Base-by-base conservation (phyloP, 2,329 filamentous ascomycete species). In the Sclerotinia minor region DNA sequence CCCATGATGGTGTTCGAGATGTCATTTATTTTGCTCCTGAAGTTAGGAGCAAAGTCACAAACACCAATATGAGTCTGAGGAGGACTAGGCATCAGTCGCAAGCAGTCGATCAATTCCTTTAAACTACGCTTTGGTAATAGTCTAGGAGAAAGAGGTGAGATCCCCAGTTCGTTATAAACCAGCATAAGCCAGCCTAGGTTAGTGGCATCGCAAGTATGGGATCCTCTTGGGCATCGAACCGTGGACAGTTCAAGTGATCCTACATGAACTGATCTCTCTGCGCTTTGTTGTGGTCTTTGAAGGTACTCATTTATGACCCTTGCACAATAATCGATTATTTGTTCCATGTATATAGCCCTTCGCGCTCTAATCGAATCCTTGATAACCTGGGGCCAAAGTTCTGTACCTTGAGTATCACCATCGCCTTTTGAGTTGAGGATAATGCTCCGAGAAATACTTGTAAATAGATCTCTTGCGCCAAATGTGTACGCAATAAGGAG, bases 131-230 rank as follows among this genome's bases (percentile, higher is more conserved):
- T 77, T 11, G 78, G 73, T 41, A 75, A 72, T 50, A 69, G 26
- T 74, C 60, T 0, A 76, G 75, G 32, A 69, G 70, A 5, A 84
- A 76, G 6, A 77, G 78, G 3, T 79, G 75, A 2, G 84, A 72
- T 0, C 85, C 75, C 53, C 64, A 84, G 76, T 70, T 85, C 81
- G 63, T 81, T 81, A 65, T 81, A 82, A 0, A 81, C 76, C n/a
- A 84, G 77, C 80, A 85, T 83, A 45, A 84, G 72, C 83, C 83
- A 86, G 3, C 84, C 84, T 0, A 86, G 77, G 65, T 83, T 85
- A 0, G 80, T 80, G 0, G 83, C 82, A 69, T 86, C 84, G 66
- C 84, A 86, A 72, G 77, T 76, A 65, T 82, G 82, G 65, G 79
- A 82, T 0, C 82, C 81, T 67, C 79, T 83, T 21, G 83, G 82